These are phyloP conservation scores for Dichotomocladium elegans DNA, from an alignment of 371 early-diverging fungal species.

Conservation along the genomic window DNA sequence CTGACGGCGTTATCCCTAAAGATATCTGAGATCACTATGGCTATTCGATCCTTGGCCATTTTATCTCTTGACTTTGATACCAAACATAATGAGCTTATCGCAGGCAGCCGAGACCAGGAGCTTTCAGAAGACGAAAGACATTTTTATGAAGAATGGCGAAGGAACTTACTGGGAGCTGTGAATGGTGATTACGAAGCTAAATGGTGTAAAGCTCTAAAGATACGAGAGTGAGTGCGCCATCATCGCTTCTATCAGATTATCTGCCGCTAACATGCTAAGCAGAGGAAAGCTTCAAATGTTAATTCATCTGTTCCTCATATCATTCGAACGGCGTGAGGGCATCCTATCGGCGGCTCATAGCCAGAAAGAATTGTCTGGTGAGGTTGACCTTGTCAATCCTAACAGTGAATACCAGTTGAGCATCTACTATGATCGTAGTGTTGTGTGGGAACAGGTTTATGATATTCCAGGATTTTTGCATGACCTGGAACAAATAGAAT, in stretches of 20 bases:
- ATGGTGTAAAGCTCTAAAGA: conserved; percentile 2
- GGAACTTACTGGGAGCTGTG: not conserved
- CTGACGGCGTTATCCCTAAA: no score
- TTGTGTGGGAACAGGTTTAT: conserved; percentile 3
- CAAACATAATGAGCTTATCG: not conserved
- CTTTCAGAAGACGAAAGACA: not conserved
- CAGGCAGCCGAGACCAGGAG: not conserved
- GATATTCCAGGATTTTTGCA: not conserved
- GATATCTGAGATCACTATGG: no score
- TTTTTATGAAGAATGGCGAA: not conserved
- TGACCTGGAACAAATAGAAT: not conserved
- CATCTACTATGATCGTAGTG: not conserved
- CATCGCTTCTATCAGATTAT: not conserved
- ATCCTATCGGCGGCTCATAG: not conserved
- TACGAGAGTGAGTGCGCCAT: not conserved
- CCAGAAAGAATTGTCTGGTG: not conserved
- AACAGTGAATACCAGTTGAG: not conserved
- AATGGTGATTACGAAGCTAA: not conserved
- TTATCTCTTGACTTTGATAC: conserved; percentile 3
- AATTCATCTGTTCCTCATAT: not conserved
- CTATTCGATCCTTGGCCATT: not conserved
- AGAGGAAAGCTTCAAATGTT: conserved; percentile 4
- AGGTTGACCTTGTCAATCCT: conserved; percentile 3
- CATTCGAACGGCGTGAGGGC: conserved; percentile 1
- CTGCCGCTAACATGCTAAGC: no score